Conservation (phyloP, 305 asterid species). For the Lippia alba region DNA sequence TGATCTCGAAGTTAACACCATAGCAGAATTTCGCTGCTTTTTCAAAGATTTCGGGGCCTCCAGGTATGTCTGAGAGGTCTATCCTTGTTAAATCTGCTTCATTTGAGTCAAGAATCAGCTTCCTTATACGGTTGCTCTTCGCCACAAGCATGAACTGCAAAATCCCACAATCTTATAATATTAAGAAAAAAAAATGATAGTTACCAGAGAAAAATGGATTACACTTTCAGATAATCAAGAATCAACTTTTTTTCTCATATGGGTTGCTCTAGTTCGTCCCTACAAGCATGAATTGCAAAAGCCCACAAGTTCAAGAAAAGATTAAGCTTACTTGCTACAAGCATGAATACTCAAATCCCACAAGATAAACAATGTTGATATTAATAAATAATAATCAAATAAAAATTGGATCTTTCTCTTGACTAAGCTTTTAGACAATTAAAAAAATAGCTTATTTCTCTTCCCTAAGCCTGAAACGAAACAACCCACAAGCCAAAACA, state of each 20-base stretch:
- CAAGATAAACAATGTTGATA: background rate
- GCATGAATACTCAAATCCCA: background rate
- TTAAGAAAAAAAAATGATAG: background rate
- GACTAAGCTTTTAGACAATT: too few relatives aligned
- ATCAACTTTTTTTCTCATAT: conserved; percentile 46
- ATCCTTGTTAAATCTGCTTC: conserved; percentile 68
- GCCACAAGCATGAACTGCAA: conserved; percentile 91
- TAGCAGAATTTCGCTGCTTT: conserved; percentile 93
- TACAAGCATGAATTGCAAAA: conserved; percentile 79
- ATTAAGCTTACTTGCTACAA: background rate
- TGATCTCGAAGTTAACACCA: conserved; percentile 96
- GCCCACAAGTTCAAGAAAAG: background rate
- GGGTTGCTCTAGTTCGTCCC: conserved; percentile 73
- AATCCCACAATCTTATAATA: background rate
- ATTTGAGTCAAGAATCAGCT: conserved; percentile 66
- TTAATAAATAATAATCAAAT: background rate
- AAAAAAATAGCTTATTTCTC: too few relatives aligned
- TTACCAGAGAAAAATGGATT: background rate
- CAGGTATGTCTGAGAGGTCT: conserved; percentile 77
- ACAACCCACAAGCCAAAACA: too few relatives aligned
- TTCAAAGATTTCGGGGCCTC: conserved; percentile 89
- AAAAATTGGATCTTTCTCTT: too few relatives aligned
- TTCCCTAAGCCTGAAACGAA: too few relatives aligned
- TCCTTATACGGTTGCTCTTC: conserved; percentile 87
- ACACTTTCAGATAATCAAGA: background rate